Percentiles rank a stretch among this genome's conserved stretches.
phyloP scores from a whole-genome alignment of 2,329 filamentous ascomycete genomes.

The Ophiosphaerella narmari region DNA sequence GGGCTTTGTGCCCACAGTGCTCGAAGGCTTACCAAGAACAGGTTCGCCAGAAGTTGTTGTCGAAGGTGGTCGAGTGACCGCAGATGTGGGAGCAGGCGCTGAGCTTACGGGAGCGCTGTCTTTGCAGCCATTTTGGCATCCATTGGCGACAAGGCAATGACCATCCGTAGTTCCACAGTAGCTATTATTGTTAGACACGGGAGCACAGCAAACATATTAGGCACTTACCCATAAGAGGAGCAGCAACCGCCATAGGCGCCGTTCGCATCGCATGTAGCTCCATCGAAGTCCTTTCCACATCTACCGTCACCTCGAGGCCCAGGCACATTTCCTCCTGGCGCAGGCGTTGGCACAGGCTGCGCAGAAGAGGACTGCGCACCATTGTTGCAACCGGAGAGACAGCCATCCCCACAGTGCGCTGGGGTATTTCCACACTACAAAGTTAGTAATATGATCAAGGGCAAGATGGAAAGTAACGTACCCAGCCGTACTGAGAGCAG shows the following conservation, averaged over 20 bases:
- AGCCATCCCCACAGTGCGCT: conserved; percentile 47
- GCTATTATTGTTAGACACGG: conserved; percentile 7
- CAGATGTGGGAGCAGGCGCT: conserved; percentile 10
- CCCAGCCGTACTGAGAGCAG: conserved; percentile 50
- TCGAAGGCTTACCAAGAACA: conserved; percentile 30
- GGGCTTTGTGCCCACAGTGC: conserved; percentile 17
- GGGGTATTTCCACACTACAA: conserved; percentile 49
- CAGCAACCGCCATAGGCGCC: conserved; percentile 49
- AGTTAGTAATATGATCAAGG: not conserved
- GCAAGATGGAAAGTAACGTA: conserved; percentile 8
- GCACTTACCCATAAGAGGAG: conserved; percentile 32
- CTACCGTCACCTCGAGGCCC: conserved; percentile 40
- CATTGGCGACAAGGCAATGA: conserved; percentile 44
- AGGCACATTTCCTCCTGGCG: not conserved
- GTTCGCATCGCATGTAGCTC: conserved; percentile 47
- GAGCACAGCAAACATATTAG: not conserved
- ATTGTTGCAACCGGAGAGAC: conserved; percentile 39
- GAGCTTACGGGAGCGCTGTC: conserved; percentile 16
- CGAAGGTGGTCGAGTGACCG: conserved; percentile 35
- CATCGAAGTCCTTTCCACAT: conserved; percentile 48
- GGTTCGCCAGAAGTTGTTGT: conserved; percentile 43
- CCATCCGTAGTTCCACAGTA: conserved; percentile 46
- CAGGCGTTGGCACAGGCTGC: conserved; percentile 2
- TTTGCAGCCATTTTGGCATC: conserved; percentile 49
- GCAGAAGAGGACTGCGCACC: conserved; percentile 7